A percentile compares a stretch with the other conserved stretches of the same genome.
phyloP scores from a whole-genome alignment of 495 filamentous ascomycete species.

The Tuber magnatum region DNA sequence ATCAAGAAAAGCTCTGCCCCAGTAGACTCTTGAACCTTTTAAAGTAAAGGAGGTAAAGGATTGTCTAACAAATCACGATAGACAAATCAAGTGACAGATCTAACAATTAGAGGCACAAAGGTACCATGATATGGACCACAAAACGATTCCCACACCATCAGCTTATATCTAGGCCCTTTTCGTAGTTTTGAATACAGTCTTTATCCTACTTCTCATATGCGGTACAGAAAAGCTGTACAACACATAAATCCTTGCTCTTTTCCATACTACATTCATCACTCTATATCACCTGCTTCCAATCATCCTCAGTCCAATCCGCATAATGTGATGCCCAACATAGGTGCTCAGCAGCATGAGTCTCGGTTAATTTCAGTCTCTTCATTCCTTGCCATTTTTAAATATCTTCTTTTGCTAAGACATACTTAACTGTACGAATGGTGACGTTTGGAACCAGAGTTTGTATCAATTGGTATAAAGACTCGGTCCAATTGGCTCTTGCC shows the following conservation, averaged over 20 bases:
- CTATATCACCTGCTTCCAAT: background rate
- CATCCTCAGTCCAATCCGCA: background rate
- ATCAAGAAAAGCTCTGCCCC: slow-evolving; percentile 14
- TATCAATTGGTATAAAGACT: background rate
- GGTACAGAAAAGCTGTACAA: background rate
- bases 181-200: background rate
- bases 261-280: background rate
- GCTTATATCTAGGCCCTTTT: background rate
- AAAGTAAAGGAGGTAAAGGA: background rate
- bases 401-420: background rate
- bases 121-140: background rate
- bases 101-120: background rate
- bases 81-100: background rate
- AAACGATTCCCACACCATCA: slow-evolving; percentile 15
- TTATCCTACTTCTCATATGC: slow-evolving; percentile 4
- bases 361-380: background rate
- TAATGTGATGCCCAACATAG: background rate
- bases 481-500: background rate
- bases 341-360: background rate
- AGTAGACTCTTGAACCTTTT: background rate
- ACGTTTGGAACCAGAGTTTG: background rate
- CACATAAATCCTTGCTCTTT: background rate
- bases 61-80: slow-evolving; percentile 14
- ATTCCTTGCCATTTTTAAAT: background rate
- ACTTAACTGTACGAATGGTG: background rate